Evolutionary conservation across 441 rosid genomes (phyloP), one percentile per base, ranked within the genome.

Genomic region (Sinapis alba): DNA sequence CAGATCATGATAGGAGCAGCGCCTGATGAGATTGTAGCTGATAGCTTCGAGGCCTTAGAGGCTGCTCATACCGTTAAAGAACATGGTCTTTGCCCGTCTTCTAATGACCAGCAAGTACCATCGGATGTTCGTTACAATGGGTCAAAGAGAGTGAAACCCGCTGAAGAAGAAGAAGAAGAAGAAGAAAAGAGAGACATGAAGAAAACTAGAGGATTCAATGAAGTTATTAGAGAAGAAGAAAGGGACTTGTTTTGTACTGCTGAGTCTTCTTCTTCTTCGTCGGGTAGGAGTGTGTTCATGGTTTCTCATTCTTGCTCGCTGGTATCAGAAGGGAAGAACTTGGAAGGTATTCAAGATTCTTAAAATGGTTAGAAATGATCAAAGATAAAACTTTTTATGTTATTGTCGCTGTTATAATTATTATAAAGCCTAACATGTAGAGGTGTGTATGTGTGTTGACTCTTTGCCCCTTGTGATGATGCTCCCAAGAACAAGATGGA

Each of bases 61-160:
- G 85, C 69, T 76, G 86, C 71, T 76, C 84, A 83, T 76, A 36
- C 77, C 18, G 9, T 81, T 12, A 87, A 84, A 77, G 87, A 83
- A 61, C 78, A 65, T 18, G 78, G 80, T 51, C 71, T 84, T 54
- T 77, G 88, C 53, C 84, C 83, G 15, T 84, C 97, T 12, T 83
- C 87, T 20, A 89, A 90, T 45, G 99, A 92, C 84, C 99, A 92
- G 84, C 87, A 69, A 83, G 97, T 90, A 24, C 97, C 97, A 8
- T 68, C 87, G 0, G 69, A 72, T 54, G 86, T 80, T 27, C 78
- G 77, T 76, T 68, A 63, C 70, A 76, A 79, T 58, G 74, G 78
- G 18, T 78, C 80, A 68, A 74, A 66, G 79, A 78, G 57, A 72
- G 68, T 73, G 80, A 83, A 92, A 88, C 88, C 83, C 84, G 81